Evolutionary conservation across 2,329 filamentous ascomycete species (phyloP), one percentile per base, ranked within the genome.

Genomic region (Pezicula neosporulosa): DNA sequence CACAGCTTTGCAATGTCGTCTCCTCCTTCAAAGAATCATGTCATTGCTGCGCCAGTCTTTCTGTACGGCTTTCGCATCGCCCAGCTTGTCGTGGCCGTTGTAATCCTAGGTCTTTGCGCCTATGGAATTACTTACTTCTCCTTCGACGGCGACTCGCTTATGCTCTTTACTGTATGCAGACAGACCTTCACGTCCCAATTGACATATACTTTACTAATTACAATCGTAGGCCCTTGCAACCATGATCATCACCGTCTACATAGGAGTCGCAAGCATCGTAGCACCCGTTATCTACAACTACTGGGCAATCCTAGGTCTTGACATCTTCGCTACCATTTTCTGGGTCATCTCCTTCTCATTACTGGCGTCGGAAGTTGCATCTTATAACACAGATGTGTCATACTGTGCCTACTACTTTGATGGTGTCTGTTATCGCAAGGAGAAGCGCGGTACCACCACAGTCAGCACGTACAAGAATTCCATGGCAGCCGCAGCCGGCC

Each of bases 241-340:
- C 4, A 38, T 81, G 16, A 65, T 75, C 52, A 62, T 69, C 35
- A 69, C 68, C 48, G 64, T 73, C 51, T 82, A 80, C 65, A 65
- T 72, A 44, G 42, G 42, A 16, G 64, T 74, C 16, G 71, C 74
- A 16, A 66, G 21, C 35, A 38, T 42, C 8, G 18, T 15, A 19
- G 33, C 39, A 6, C 43, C 49, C 8, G 62, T 63, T 3, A 57
- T 70, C 13, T 79, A 75, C 64, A 82, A 81, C 63, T 76, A 76
- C 63, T 80, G 76, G 72, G 74, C 74, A 5, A 44, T 77, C 7
- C 63, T 82, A 3, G 68, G 67, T 19, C 66, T 82, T 36, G 79
- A 83, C 55, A 70, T 77, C 18, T 70, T 77, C 51, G 71, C 77
- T 28, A 61, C 77, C 48, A 53, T 83, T 50, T 76, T 82, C 63